Base-by-base conservation (phyloP, 108 stramenopile species). In the Skeletonema marinoi region DNA sequence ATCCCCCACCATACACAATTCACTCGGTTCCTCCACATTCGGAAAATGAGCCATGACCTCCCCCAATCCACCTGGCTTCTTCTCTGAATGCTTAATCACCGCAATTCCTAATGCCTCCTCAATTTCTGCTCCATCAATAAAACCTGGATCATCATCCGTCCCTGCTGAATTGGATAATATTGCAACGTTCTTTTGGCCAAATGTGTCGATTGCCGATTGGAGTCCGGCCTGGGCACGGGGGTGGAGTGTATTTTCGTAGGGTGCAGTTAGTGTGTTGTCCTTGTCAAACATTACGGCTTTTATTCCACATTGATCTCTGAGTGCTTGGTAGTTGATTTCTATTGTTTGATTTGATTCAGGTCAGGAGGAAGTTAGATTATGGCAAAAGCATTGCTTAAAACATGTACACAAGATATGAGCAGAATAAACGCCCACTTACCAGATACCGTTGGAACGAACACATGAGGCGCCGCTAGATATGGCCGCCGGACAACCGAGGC, bases 201-300 rank as follows among this genome's bases (percentile, higher is more conserved):
- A 98, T 1, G 79, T 84, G 29, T 90, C 81, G 25, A 89, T 56
- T 46, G 95, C 96, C 17, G 66, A 70, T 68, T 86, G 71, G 9
- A 95, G 60, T 30, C 93, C 96, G 7, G n/a, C 32, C 16, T 67
- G 61, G 9, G 91, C 93, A 19, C 74, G 65, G 3, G 83, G 83
- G 66, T 98, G 97, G 36, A 93, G 67, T 17, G 35, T 71, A 65
- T 82, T 91, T 61, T 73, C 89, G 73, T 98, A 98, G 38, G 97
- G 97, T 11, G 94, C 93, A 9, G 97, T 98, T 65, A 98, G 77
- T 10, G 97, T 98, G 70, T 98, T 98, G 84, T 98, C 97, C 75
- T 98, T 96, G 82, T 96, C 96, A 69, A 94, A 93, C 58, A 98
- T 73, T 17, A 96, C 86, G 36, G 89, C 93, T 36, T 77, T 79